A percentile compares a stretch with the other conserved stretches of the same genome.
These are phyloP conservation scores for Tolypocladium paradoxum DNA, from an alignment of 2,329 filamentous ascomycete species.

Conservation along the genomic window DNA sequence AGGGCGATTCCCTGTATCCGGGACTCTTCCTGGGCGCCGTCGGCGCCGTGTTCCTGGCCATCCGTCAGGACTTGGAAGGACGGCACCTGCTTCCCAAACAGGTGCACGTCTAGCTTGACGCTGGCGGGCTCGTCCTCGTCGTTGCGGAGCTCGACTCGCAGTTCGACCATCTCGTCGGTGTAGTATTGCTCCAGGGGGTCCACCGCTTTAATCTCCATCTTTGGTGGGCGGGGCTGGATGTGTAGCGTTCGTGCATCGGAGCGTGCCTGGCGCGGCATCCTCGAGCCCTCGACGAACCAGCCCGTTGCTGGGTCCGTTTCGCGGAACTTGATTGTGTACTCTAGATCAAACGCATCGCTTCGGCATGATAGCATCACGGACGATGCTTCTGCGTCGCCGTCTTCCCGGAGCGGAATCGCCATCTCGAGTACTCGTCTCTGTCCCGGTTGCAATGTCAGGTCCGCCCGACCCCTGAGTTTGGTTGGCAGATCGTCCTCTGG, in stretches of 20 bases:
- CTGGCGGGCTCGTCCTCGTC: constrained; percentile 71
- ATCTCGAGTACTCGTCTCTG: constrained; percentile 63
- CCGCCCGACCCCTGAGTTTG: constrained; percentile 41
- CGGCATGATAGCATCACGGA: constrained; percentile 54
- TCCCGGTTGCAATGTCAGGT: constrained; percentile 57
- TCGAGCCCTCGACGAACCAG: constrained; percentile 38
- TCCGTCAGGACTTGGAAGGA: constrained; percentile 30
- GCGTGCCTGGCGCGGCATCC: constrained; percentile 36
- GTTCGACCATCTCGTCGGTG: constrained; percentile 62
- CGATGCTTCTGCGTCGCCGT: constrained; percentile 61
- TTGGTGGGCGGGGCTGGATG: constrained; percentile 81
- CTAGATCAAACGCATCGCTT: constrained; percentile 54
- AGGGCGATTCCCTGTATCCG: constrained; percentile 30
- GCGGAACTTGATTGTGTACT: constrained; percentile 49
- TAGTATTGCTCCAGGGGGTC: constrained; percentile 65
- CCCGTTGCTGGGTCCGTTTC: constrained; percentile 29
- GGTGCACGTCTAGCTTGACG: constrained; percentile 56
- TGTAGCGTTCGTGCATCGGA: constrained; percentile 47
- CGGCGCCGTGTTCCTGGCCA: constrained; percentile 21
- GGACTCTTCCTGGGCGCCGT: constrained; percentile 28
- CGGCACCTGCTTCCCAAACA: constrained; percentile 49
- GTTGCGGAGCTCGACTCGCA: constrained; percentile 65
- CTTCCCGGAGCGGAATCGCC: constrained; percentile 64
- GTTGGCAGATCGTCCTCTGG: constrained; percentile 16
- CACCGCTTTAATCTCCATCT: constrained; percentile 64